Base-by-base conservation (phyloP, 2,329 filamentous ascomycete species). In the Cordyceps pruinosa region DNA sequence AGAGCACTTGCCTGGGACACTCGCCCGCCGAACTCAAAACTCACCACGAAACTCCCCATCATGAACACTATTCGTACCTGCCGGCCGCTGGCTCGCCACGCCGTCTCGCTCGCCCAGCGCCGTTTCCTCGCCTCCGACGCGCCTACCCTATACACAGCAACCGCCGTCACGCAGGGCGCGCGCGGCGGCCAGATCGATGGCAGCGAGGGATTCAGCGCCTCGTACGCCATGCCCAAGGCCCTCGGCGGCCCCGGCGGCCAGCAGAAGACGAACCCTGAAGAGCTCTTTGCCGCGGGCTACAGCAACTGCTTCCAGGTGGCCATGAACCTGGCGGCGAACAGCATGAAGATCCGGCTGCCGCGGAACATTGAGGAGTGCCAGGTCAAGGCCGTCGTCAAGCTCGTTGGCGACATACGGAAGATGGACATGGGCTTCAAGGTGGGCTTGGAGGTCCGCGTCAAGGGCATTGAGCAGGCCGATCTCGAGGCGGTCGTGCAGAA, bases 291-390 rank as follows among this genome's bases (percentile, higher is more conserved):
- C 13, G 50, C 50, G 9, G 50, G 50, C 13, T 53, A 53, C 50
- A 53, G 50, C 50, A 53, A 53, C 41, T 53, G 50, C 50, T 53
- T 53, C 17, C 21, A 25, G 15, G 50, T 53, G 30, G 50, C 50
- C 12, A 53, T 53, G 50, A 53, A 53, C 30, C 50, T 53, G 9
- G 50, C 50, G 19, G 50, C 50, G 13, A 53, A 45, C 39, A 45
- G 50, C 30, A 4, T 45, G 9, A 45, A 45, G 39, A 25, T 35
- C 9, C 39, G 50, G 2, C 28, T 53, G 30, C 50, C 50, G 3
- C 39, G 50, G 37, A 26, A 35, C 7, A 34, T 34, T 5, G 49
- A 52, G 7, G 49, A 52, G 9, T 53, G 39, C 21, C 39, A 45
- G 39, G 41, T 53, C 13, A 53, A 45, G 28, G 50, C 50, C 9